Evolutionary conservation across 225 moss, liverwort and hornwort genomes (phyloP).

Genomic region (Polytrichum commune): DNA sequence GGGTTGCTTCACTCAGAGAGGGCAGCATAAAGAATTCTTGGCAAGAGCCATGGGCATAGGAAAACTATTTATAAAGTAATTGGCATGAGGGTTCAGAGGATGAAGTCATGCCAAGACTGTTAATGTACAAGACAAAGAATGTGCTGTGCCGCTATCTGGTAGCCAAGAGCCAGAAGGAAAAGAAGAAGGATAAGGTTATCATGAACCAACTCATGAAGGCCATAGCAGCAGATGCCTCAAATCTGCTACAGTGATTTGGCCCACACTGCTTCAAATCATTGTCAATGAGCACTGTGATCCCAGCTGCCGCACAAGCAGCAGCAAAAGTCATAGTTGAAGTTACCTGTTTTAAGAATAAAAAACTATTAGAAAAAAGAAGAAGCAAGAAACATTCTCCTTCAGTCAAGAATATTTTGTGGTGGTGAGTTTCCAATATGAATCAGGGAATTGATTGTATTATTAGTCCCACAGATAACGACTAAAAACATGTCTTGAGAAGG

Average conservation of each 20-base stretch:
- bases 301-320: conserved; percentile 71
- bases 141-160: conserved; percentile 39
- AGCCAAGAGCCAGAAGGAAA: conserved; percentile 75
- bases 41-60: conserved; percentile 7
- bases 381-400: no score
- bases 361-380: no score
- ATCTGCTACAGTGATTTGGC: conserved; percentile 61
- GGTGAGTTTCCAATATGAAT: no score
- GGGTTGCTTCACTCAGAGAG: background rate
- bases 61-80: conserved; percentile 8
- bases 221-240: conserved; percentile 78
- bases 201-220: conserved; percentile 74
- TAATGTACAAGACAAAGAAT: conserved; percentile 28
- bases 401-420: no score
- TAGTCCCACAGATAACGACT: no score
- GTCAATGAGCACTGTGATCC: conserved; percentile 75
- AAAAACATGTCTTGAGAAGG: no score
- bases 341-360: conserved; percentile 26
- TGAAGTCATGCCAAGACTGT: conserved; percentile 6
- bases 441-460: no score
- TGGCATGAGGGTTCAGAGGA: conserved; percentile 8
- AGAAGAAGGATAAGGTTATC: conserved; percentile 65
- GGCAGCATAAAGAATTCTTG: background rate
- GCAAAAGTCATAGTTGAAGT: conserved; percentile 75
- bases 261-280: conserved; percentile 72